Conservation (phyloP, 345 rosid genomes). For the Melastoma malabathricum region DNA sequence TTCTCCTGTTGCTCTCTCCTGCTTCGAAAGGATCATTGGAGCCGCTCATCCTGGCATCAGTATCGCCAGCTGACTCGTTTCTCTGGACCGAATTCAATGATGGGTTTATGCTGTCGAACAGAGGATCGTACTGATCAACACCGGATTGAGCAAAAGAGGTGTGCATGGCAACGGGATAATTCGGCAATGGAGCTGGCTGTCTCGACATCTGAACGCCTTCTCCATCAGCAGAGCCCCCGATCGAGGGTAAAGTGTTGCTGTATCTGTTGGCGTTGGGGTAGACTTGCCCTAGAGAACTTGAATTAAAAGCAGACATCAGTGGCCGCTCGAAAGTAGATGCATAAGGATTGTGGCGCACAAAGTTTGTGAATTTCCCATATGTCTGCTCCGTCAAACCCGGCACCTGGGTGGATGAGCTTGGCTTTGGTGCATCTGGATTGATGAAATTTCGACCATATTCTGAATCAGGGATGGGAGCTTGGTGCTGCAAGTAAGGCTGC, state of each 20-base stretch:
- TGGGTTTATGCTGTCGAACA: conserved; percentile 74
- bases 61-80: conserved; percentile 26
- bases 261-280: conserved; percentile 9
- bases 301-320: conserved; percentile 18
- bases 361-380: conserved; percentile 17
- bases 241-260: conserved; percentile 14
- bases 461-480: conserved; percentile 11
- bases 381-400: conserved; percentile 19
- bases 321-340: conserved; percentile 40
- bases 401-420: conserved; percentile 16
- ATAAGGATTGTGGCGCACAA: conserved; percentile 23
- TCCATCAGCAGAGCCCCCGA: conserved; percentile 19
- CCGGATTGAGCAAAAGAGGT: conserved; percentile 19
- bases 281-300: conserved; percentile 23
- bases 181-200: conserved; percentile 27
- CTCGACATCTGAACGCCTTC: conserved; percentile 22
- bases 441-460: conserved; percentile 11
- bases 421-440: conserved; percentile 9
- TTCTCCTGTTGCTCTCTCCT: conserved; percentile 39
- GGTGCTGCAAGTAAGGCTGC: conserved; percentile 26
- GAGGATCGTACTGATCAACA: conserved; percentile 73
- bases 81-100: conserved; percentile 26
- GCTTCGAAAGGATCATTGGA: conserved; percentile 43
- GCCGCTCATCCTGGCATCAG: conserved; percentile 23
- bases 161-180: conserved; percentile 21